phyloP scores from a whole-genome alignment of 345 rosid genomes.

The Nasturtium officinale region DNA sequence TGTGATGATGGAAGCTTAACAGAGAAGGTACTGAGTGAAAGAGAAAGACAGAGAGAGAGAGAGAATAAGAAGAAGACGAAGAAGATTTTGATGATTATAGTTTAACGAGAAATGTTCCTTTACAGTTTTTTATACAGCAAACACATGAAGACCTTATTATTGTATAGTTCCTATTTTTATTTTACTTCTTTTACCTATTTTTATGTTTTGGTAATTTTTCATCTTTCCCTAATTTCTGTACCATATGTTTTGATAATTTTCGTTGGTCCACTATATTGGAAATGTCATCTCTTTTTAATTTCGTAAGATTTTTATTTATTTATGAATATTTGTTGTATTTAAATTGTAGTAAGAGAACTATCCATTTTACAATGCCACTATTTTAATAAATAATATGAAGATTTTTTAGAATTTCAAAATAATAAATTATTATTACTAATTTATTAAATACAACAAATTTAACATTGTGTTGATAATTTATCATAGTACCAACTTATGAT shows the following conservation, averaged over 20 bases:
- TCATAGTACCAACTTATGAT: background rate
- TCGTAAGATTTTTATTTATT: background rate
- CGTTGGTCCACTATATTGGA: background rate
- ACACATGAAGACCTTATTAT: conserved; percentile 24
- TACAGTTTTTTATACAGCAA: conserved; percentile 39
- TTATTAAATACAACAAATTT: background rate
- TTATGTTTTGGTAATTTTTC: too few species aligned
- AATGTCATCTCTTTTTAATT: background rate
- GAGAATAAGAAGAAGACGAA: background rate
- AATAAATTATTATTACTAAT: too few species aligned
- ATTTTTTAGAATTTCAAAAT: background rate
- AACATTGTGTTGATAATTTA: background rate
- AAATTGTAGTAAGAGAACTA: background rate
- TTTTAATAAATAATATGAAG: background rate
- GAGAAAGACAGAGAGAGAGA: background rate
- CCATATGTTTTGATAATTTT: background rate
- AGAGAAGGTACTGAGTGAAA: background rate
- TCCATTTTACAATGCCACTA: background rate
- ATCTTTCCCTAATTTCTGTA: conserved; percentile 10
- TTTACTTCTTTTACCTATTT: background rate
- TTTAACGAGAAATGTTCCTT: conserved; percentile 32
- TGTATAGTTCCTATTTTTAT: background rate
- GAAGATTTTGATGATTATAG: conserved; percentile 21
- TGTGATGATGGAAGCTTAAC: conserved; percentile 22
- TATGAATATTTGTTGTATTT: background rate